Evolutionary conservation across 164 flowering plant species (phyloP), one percentile per base, ranked within the genome.

Genomic region (Sedum album): DNA sequence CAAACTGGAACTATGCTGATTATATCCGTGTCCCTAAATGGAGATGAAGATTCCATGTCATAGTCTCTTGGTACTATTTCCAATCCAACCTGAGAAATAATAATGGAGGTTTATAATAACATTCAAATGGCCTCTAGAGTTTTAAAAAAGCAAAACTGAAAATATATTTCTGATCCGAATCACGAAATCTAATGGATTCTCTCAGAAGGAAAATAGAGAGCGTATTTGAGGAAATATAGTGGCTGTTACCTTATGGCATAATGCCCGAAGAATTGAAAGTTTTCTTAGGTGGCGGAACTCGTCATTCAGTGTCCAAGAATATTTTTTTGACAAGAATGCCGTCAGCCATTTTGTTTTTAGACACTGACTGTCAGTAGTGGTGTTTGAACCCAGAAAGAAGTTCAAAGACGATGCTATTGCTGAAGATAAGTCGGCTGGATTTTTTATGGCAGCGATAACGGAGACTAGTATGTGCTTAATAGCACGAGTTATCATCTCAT

Each of bases 401-500:
- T n/a, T n/a, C n/a, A n/a, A n/a, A n/a, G n/a, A n/a, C n/a, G 89
- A 71, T 31, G 98, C 93, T 67, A 90, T 78, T 63, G 88, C 86
- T 68, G 83, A 74, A 67, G 96, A 69, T 68, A 89, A 60, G 63
- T 82, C 81, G 8, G 76, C 72, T 30, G 79, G 36, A 61, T 82
- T 79, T 30, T 72, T 80, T 64, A 80, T 83, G 66, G 90, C 79
- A 60, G 89, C 84, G 63, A 93, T 67, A 57, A 86, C 88, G 67
- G 91, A 88, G 75, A 76, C 82, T 57, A 93, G 74, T 15, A 90
- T 68, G 71, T 85, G n/a, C n/a, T n/a, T n/a, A n/a, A n/a, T n/a
- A n/a, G n/a, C n/a, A n/a, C n/a, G n/a, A n/a, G n/a, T n/a, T 74
- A 90, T 86, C 96, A 93, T 93, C 85, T 93, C 97, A 81, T 93